These are phyloP conservation scores for Aspergillus ibericus DNA, from an alignment of 2,329 filamentous ascomycete genomes.

Conservation along the genomic window DNA sequence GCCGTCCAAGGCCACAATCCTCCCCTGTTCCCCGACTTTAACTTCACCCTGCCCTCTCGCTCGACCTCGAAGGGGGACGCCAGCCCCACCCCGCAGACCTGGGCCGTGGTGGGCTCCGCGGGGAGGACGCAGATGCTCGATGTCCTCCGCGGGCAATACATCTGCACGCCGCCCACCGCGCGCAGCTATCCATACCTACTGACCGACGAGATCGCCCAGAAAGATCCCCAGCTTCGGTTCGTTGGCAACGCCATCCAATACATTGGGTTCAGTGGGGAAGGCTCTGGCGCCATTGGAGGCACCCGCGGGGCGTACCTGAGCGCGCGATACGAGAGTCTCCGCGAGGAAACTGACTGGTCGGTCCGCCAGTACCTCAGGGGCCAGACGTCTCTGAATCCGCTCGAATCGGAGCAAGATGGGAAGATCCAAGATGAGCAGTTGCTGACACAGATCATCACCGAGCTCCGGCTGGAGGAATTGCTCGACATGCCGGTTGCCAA, in stretches of 20 bases:
- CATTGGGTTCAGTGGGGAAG: conserved; percentile 83
- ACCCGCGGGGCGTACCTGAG: conserved; percentile 76
- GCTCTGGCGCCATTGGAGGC: conserved; percentile 50
- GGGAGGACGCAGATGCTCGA: conserved; percentile 83
- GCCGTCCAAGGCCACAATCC: conserved; percentile 59
- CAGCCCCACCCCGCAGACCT: conserved; percentile 57
- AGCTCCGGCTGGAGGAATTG: conserved; percentile 68
- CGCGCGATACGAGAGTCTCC: conserved; percentile 82
- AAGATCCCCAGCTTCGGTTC: conserved; percentile 53
- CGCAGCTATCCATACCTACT: conserved; percentile 78
- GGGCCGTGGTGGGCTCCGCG: conserved; percentile 79
- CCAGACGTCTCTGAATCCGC: conserved; percentile 78
- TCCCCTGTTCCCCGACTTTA: conserved; percentile 70
- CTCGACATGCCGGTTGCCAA: conserved; percentile 82
- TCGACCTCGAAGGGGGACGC: conserved; percentile 8
- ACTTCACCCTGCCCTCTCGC: conserved; percentile 65
- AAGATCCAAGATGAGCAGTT: conserved; percentile 51
- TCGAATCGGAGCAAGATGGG: conserved; percentile 55
- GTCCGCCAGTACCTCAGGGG: conserved; percentile 78
- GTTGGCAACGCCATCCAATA: conserved; percentile 74
- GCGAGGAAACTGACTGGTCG: conserved; percentile 85
- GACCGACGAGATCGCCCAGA: conserved; percentile 57
- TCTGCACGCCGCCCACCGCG: conserved; percentile 73
- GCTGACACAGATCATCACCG: conserved; percentile 63
- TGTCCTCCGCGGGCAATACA: conserved; percentile 70